phyloP scores from a whole-genome alignment of 441 rosid genomes.

The Hura crepitans region DNA sequence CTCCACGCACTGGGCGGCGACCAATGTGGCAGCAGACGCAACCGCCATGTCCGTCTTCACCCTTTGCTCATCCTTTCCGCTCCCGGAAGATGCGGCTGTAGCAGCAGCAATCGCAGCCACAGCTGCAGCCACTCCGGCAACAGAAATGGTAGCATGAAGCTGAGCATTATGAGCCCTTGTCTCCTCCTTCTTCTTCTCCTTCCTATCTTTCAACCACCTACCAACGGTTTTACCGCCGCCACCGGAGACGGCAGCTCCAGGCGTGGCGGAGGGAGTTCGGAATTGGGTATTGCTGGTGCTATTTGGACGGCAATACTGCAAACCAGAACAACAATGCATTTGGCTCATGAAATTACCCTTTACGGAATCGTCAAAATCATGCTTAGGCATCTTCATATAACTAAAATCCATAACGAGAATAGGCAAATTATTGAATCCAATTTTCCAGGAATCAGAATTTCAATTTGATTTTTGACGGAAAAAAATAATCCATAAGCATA shows the following conservation, averaged over 20 bases:
- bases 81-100: conserved; percentile 58
- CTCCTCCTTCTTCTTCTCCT: conserved; percentile 89
- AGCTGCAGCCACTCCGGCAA: conserved; percentile 82
- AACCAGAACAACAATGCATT: background rate
- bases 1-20: conserved; percentile 91
- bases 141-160: conserved; percentile 81
- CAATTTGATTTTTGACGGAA: background rate
- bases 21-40: conserved; percentile 83
- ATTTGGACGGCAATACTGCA: conserved; percentile 58
- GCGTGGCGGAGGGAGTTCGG: conserved; percentile 35
- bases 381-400: background rate
- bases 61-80: conserved; percentile 74
- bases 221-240: conserved; percentile 79
- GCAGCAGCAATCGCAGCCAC: conserved; percentile 89
- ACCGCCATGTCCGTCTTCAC: conserved; percentile 81
- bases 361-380: too few species aligned
- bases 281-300: conserved; percentile 32
- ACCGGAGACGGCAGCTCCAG: conserved; percentile 27
- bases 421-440: background rate
- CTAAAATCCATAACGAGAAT: background rate
- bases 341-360: background rate
- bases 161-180: conserved; percentile 80
- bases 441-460: background rate
- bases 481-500: background rate
- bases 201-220: conserved; percentile 80